phyloP scores from a whole-genome alignment of 306 rosid genomes.

The Lupinus albus region DNA sequence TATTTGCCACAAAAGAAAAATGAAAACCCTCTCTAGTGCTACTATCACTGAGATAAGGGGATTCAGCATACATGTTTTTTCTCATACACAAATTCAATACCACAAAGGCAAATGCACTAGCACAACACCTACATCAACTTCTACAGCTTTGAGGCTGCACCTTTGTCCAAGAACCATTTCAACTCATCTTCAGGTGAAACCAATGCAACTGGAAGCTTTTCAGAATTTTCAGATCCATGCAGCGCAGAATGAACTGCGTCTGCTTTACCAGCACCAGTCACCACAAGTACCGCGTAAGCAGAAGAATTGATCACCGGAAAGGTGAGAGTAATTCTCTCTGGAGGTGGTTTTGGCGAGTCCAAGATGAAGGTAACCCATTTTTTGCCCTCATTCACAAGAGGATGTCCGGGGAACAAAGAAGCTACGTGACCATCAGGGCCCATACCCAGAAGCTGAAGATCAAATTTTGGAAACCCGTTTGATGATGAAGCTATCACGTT shows the following conservation, averaged over 20 bases:
- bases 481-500: slow-evolving; percentile 57
- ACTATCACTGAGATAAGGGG: slow-evolving; percentile 31
- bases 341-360: slow-evolving; percentile 97
- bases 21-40: slow-evolving; percentile 9
- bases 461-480: slow-evolving; percentile 84
- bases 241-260: slow-evolving; percentile 67
- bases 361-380: slow-evolving; percentile 81
- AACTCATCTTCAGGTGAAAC: slow-evolving; percentile 77
- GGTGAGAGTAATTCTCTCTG: slow-evolving; percentile 85
- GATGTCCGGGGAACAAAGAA: slow-evolving; percentile 93
- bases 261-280: slow-evolving; percentile 72
- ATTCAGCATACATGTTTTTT: slow-evolving; percentile 9
- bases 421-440: slow-evolving; percentile 99
- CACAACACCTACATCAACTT: slow-evolving; percentile 35
- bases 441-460: slow-evolving; percentile 93
- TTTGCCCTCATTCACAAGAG: slow-evolving; percentile 69
- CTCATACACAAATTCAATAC: slow-evolving; percentile 19
- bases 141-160: slow-evolving; percentile 88
- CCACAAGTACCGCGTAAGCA: slow-evolving; percentile 68
- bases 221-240: slow-evolving; percentile 47
- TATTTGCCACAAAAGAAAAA: slow-evolving; percentile 37
- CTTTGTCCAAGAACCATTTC: slow-evolving; percentile 88
- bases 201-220: slow-evolving; percentile 67
- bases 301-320: slow-evolving; percentile 85
- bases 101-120: slow-evolving; percentile 26